Evolutionary conservation across 169 alveolate species (phyloP).

Genomic region (Plasmodium berghei): DNA sequence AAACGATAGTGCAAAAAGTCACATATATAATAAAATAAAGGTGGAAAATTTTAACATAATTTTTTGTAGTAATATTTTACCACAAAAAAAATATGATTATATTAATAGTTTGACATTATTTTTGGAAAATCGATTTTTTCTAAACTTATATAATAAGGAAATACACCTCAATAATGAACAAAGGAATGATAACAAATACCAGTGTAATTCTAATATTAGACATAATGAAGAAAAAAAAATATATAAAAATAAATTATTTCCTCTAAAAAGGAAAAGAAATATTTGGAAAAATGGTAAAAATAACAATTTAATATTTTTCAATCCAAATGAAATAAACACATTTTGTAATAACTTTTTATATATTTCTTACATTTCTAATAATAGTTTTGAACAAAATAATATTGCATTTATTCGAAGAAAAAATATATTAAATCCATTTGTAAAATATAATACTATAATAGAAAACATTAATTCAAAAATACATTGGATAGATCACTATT

Average conservation of each 20-base stretch:
- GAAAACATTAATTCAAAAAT: constrained; percentile 43
- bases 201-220: background rate
- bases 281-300: background rate
- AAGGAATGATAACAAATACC: too few relatives aligned
- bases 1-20: constrained; percentile 14
- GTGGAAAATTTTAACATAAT: constrained; percentile 16
- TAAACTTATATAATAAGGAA: background rate
- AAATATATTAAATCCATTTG: background rate
- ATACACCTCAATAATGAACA: too few relatives aligned
- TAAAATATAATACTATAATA: constrained; percentile 21
- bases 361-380: constrained; percentile 15
- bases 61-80: constrained; percentile 49
- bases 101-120: constrained; percentile 23
- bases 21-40: constrained; percentile 56
- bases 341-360: constrained; percentile 33
- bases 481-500: constrained; percentile 54
- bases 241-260: background rate
- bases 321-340: background rate
- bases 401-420: constrained; percentile 24
- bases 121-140: constrained; percentile 52
- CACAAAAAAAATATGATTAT: constrained; percentile 57
- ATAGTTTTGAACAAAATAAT: background rate
- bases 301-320: background rate
- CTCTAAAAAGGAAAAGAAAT: background rate
- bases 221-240: background rate